Evolutionary conservation across 768 basidiomycete species (phyloP).

Genomic region (Gautieria morchelliformis): DNA sequence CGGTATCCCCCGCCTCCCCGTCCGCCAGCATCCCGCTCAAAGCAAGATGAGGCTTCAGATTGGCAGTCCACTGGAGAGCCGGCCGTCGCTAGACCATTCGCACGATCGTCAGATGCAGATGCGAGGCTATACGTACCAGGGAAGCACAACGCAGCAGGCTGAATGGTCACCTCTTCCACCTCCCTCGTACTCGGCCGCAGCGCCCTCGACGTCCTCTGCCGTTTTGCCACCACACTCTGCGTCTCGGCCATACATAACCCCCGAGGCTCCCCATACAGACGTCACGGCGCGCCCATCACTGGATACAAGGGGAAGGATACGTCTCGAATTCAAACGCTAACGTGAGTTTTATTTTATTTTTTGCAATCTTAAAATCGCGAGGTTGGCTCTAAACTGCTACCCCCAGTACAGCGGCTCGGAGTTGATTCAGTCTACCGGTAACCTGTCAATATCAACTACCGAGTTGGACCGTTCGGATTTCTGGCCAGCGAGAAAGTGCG

Average conservation of each 20-base stretch:
- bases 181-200: not conserved
- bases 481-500: constrained; percentile 22
- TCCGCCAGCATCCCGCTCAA: too few species aligned
- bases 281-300: not conserved
- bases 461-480: constrained; percentile 18
- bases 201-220: not conserved
- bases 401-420: constrained; percentile 9
- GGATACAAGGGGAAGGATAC: constrained; percentile 12
- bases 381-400: not conserved
- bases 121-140: not conserved
- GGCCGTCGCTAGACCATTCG: not conserved
- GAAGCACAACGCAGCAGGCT: not conserved
- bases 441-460: constrained; percentile 11
- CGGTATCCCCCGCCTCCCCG: too few species aligned
- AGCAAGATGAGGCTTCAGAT: too few species aligned
- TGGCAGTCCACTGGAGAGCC: too few species aligned
- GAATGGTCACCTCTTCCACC: not conserved
- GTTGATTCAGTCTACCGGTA: constrained; percentile 7
- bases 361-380: not conserved
- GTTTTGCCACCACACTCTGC: not conserved
- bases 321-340: constrained; percentile 6
- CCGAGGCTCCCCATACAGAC: not conserved
- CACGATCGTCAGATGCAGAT: too few species aligned
- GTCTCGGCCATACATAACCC: not conserved
- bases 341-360: not conserved